Conservation (phyloP, 352 stramenopile genomes). For the Globisporangium polare region DNA sequence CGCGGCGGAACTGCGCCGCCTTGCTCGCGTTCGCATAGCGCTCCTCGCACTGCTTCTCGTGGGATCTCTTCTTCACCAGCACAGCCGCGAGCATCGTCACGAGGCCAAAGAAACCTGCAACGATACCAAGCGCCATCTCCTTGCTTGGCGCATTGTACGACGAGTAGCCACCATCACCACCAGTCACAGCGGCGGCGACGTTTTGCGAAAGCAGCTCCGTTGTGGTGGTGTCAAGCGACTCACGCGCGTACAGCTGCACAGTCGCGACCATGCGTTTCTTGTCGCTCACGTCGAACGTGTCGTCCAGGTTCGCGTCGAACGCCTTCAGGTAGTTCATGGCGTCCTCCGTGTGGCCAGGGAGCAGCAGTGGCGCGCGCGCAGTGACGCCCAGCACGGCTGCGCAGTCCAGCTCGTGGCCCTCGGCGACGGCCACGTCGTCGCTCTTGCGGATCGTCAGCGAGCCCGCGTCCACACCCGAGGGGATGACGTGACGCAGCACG, state of each 20-base stretch:
- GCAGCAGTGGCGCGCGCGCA: conserved; percentile 10
- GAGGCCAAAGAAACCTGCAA: conserved; percentile 49
- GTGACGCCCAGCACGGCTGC: conserved; percentile 17
- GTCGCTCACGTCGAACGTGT: conserved; percentile 3
- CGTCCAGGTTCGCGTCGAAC: conserved; percentile 11
- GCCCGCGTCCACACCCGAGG: conserved; percentile 11
- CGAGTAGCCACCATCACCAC: conserved; percentile 3
- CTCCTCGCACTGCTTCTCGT: conserved; percentile 47
- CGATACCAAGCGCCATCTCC: conserved; percentile 51
- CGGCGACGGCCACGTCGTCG: conserved; percentile 6
- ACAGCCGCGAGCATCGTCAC: conserved; percentile 61
- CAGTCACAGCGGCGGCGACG: not conserved
- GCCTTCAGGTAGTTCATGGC: conserved; percentile 9
- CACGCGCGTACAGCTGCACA: conserved; percentile 6
- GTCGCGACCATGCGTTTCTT: conserved; percentile 13
- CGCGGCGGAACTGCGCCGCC: conserved; percentile 65
- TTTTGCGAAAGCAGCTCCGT: not conserved
- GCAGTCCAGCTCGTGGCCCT: conserved; percentile 16
- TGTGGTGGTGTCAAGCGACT: not conserved
- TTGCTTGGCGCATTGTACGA: conserved; percentile 55
- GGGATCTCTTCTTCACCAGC: conserved; percentile 51
- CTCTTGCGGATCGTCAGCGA: conserved; percentile 1
- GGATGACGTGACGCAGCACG: conserved; percentile 15
- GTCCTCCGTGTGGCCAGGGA: conserved; percentile 1
- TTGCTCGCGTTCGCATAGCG: conserved; percentile 54